A percentile compares a stretch with the other conserved stretches of the same genome.
These are phyloP conservation scores for Lathyrus tuberosus DNA, from an alignment of 306 rosid species.

Conservation along the genomic window DNA sequence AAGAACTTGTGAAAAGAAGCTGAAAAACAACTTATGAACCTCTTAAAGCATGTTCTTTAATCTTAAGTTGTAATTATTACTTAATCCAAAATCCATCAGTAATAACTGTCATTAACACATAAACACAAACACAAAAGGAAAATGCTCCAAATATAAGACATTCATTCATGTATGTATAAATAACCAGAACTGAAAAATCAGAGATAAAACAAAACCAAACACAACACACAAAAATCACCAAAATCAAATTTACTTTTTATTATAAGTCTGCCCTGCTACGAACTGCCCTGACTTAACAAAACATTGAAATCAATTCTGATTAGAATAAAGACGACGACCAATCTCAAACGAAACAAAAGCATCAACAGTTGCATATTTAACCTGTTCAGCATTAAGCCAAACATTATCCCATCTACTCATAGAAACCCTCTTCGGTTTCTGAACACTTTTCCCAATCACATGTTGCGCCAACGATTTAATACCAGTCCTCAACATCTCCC, in stretches of 20 bases:
- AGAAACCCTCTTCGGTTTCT: constrained; percentile 21
- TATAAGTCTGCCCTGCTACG: too few species aligned
- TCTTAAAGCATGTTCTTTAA: not conserved
- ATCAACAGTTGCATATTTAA: constrained; percentile 27
- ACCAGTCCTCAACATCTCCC: not conserved
- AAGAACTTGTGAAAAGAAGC: too few species aligned
- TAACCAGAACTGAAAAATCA: not conserved
- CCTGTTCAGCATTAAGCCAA: constrained; percentile 34
- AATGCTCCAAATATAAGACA: not conserved
- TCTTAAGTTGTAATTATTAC: not conserved
- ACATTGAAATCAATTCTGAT: not conserved
- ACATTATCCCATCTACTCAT: constrained; percentile 39
- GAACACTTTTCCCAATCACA: constrained; percentile 18
- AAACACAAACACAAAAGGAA: not conserved
- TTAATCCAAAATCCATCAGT: not conserved
- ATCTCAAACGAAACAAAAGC: constrained; percentile 21
- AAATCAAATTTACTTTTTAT: too few species aligned
- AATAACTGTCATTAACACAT: not conserved
- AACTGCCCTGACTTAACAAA: too few species aligned
- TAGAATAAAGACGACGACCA: constrained; percentile 5
- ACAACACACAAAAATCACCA: too few species aligned
- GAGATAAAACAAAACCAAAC: not conserved
- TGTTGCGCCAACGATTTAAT: not conserved
- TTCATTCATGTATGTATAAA: not conserved
- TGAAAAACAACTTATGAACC: too few species aligned